Base-by-base conservation (phyloP, 1,284 basidiomycete genomes). In the Puccinia hordei region DNA sequence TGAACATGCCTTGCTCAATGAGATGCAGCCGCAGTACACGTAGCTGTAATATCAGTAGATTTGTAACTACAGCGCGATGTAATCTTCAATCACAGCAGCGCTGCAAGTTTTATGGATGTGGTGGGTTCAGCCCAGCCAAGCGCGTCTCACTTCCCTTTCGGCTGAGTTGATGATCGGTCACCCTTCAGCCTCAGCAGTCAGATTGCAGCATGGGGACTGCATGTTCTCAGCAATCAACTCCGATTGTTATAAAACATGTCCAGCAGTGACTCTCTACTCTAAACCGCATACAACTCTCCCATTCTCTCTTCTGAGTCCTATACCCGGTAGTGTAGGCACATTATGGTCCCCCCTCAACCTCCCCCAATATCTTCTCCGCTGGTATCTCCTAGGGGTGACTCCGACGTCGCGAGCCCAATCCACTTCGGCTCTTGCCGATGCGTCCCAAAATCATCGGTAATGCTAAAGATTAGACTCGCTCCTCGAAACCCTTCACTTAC, bases 131-230 rank as follows among this genome's bases (percentile, higher is more conserved):
- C 61, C 41, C 61, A 63, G 61, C 35, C 35, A 22, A 38, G 35
- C 35, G 61, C 61, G 17, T 63, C 61, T 38, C 35, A 63, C 22
- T n/a, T 63, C 61, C 61, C 61, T 63, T 63, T 63, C 59, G 19
- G 0, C 35, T 9, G 33, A 63, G 17, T n/a, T 61, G 15, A 15
- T 8, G 12, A 2, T 30, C 12, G 33, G 59, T n/a, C 61, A 63
- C 33, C 5, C 19, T 6, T n/a, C 19, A 19, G 10, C 15, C 61
- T n/a, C 22, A 38, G 59, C 59, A 33, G 59, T 61, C 59, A 30
- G 27, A 30, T 63, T 35, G 35, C 61, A 35, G 15, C 61, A n/a
- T 1, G 2, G 0, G 1, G 6, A 33, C 61, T 63, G 33, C 13
- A 2, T 10, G 19, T 33, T 19, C 61, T 63, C 61, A 63, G 61